A percentile compares a stretch with the other conserved stretches of the same genome.
Conservation (phyloP, 257 asterid genomes). For the Petunia axillaris region DNA sequence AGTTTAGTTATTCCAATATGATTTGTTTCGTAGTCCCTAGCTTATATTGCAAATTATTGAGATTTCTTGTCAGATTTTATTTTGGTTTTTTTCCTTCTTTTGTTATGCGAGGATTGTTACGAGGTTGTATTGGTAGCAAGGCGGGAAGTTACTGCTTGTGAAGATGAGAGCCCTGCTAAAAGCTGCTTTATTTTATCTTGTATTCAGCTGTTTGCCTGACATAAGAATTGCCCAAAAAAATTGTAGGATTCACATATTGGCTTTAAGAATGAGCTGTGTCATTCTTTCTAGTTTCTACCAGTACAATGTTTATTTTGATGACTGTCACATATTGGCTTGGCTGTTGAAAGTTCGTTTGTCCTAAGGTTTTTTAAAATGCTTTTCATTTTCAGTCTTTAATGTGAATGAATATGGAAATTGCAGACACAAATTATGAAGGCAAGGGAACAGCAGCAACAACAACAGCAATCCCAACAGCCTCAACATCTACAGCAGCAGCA, state of each 20-base stretch:
- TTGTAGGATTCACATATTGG: no score
- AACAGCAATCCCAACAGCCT: conserved; percentile 53
- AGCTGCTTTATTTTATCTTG: background rate
- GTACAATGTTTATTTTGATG: background rate
- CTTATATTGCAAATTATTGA: background rate
- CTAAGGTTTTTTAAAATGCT: background rate
- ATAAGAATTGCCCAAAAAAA: no score
- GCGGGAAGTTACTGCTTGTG: conserved; percentile 15
- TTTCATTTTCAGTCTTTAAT: background rate
- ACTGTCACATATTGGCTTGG: background rate
- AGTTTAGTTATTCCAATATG: conserved; percentile 9
- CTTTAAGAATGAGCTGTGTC: conserved; percentile 19
- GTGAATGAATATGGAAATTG: conserved; percentile 24
- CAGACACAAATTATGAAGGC: conserved; percentile 94
- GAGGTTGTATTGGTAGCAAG: background rate
- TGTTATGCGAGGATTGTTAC: background rate
- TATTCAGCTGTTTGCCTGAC: background rate
- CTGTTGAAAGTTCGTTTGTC: background rate
- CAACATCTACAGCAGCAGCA: conserved; percentile 55
- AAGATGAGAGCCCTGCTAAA: background rate
- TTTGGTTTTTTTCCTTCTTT: conserved; percentile 9
- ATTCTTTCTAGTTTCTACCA: background rate
- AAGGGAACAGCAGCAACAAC: conserved; percentile 92
- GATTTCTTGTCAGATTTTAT: background rate
- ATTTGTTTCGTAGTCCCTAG: background rate